phyloP scores from a whole-genome alignment of 2,329 filamentous ascomycete species.

The Coccinonectria pachysandricola region DNA sequence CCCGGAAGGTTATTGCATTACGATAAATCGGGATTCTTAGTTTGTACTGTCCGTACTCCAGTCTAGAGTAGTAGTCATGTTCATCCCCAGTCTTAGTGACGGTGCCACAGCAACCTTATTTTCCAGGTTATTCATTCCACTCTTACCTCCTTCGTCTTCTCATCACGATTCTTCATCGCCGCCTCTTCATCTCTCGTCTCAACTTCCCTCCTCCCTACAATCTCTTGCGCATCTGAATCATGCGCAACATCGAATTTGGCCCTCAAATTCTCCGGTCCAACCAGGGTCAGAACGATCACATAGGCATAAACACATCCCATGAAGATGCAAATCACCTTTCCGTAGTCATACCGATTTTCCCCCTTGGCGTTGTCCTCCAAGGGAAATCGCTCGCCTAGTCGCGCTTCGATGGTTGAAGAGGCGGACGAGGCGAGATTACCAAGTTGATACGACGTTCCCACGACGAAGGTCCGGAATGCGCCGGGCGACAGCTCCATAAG shows the following conservation, averaged over 20 bases:
- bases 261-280: conserved; percentile 48
- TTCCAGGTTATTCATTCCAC: no score
- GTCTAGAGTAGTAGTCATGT: no score
- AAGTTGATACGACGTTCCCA: conserved; percentile 65
- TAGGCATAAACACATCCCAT: conserved; percentile 72
- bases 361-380: conserved; percentile 44
- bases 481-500: conserved; percentile 68
- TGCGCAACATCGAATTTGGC: conserved; percentile 41
- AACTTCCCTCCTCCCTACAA: conserved; percentile 30
- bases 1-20: no score
- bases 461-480: conserved; percentile 62
- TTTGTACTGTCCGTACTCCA: no score
- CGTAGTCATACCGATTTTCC: conserved; percentile 57
- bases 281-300: conserved; percentile 48
- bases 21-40: no score
- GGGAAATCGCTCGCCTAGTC: conserved; percentile 64
- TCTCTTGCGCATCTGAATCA: conserved; percentile 37
- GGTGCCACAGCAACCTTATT: no score
- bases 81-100: no score
- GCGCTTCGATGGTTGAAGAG: conserved; percentile 66
- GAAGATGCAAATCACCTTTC: conserved; percentile 81
- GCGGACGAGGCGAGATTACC: conserved; percentile 64
- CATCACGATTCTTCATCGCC: conserved; percentile 2
- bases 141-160: conserved; percentile 6
- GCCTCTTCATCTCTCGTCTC: conserved; percentile 12